These are phyloP conservation scores for Rosa persica DNA, from an alignment of 306 rosid species.

Conservation along the genomic window DNA sequence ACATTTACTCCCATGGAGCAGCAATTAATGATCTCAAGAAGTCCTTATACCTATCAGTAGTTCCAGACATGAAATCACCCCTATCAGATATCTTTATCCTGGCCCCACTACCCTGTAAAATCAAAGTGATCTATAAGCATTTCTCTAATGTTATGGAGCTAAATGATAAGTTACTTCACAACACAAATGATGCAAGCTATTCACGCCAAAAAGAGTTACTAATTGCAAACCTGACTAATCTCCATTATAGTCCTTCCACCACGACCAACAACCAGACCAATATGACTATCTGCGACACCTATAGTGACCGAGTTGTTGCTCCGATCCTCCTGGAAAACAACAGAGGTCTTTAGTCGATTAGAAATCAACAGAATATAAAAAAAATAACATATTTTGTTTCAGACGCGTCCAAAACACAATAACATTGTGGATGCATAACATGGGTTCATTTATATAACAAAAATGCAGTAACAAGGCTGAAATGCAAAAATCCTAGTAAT, in stretches of 20 bases:
- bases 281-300: slow-evolving; percentile 83
- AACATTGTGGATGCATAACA: neutral
- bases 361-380: neutral
- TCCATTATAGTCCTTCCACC: slow-evolving; percentile 93
- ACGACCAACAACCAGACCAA: slow-evolving; percentile 98
- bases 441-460: neutral
- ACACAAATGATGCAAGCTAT: neutral
- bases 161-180: slow-evolving; percentile 11
- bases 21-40: slow-evolving; percentile 2
- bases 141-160: slow-evolving; percentile 10
- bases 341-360: neutral
- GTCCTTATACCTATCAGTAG: slow-evolving; percentile 73
- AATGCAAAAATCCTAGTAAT: neutral
- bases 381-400: neutral
- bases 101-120: slow-evolving; percentile 84
- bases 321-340: slow-evolving; percentile 79
- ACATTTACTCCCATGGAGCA: neutral
- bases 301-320: slow-evolving; percentile 74
- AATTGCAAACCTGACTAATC: slow-evolving; percentile 80
- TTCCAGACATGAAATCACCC: slow-evolving; percentile 96
- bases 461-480: neutral
- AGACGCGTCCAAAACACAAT: neutral
- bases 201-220: neutral
- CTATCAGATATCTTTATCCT: slow-evolving; percentile 98
- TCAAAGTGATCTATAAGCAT: slow-evolving; percentile 25